Evolutionary conservation across 352 stramenopile genomes (phyloP).

Genomic region (Phytophthora cactorum): DNA sequence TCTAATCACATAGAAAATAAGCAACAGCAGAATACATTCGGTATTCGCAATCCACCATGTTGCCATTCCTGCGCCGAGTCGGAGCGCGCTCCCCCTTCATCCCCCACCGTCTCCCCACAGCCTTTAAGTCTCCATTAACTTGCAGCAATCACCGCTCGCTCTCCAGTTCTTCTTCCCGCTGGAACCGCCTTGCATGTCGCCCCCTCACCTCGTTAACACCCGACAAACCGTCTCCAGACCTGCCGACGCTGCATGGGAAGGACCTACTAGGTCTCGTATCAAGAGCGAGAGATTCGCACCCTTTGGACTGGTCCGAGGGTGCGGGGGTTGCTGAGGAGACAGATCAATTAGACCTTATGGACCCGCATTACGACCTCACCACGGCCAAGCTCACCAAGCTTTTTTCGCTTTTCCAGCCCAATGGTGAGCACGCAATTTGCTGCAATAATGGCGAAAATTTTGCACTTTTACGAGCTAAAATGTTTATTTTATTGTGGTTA

Average conservation of each 20-base stretch:
- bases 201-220: conserved; percentile 26
- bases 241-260: conserved; percentile 64
- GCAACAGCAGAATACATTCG: too few species aligned
- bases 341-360: conserved; percentile 75
- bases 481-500: not conserved
- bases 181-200: conserved; percentile 5
- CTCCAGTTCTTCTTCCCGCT: not conserved
- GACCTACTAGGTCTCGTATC: conserved; percentile 71
- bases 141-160: not conserved
- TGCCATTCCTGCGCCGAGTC: not conserved
- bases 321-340: conserved; percentile 32
- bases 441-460: conserved; percentile 1
- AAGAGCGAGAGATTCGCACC: conserved; percentile 52
- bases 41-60: not conserved
- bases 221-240: conserved; percentile 10
- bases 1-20: not conserved
- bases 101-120: not conserved
- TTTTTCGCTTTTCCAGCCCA: conserved; percentile 69
- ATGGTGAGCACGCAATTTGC: conserved; percentile 38
- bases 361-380: conserved; percentile 88
- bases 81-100: too few species aligned
- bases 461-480: not conserved
- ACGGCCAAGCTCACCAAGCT: conserved; percentile 72
- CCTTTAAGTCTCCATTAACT: not conserved
- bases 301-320: conserved; percentile 74